Percentiles rank a stretch among this genome's conserved stretches.
phyloP scores from a whole-genome alignment of 305 asterid genomes.

The Fraxinus dipetala region DNA sequence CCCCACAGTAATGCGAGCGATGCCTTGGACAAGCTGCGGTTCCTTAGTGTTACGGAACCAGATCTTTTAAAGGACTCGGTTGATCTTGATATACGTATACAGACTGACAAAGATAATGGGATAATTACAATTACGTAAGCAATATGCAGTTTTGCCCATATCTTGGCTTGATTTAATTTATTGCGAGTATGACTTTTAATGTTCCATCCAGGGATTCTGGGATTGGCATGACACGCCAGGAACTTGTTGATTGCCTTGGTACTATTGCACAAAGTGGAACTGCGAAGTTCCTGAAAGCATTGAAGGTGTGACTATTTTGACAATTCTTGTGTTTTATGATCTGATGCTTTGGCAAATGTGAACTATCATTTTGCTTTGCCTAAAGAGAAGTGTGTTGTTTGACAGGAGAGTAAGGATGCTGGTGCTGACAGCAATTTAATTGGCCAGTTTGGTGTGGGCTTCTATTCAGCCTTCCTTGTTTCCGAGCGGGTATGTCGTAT shows the following conservation, averaged over 20 bases:
- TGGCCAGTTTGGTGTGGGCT: constrained; percentile 99
- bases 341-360: neutral
- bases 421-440: constrained; percentile 90
- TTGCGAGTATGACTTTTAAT: constrained; percentile 12
- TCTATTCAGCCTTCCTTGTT: constrained; percentile 94
- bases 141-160: neutral
- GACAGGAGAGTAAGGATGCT: constrained; percentile 91
- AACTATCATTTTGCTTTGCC: constrained; percentile 5
- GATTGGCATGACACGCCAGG: constrained; percentile 93
- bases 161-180: constrained; percentile 1
- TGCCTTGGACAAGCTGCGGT: constrained; percentile 95
- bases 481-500: constrained; percentile 63
- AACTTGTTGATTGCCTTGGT: constrained; percentile 91
- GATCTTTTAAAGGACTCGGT: constrained; percentile 64
- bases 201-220: constrained; percentile 74
- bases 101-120: constrained; percentile 86
- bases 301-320: constrained; percentile 52
- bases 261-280: constrained; percentile 99
- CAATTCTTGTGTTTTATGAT: constrained; percentile 13
- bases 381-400: constrained; percentile 16
- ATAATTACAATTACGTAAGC: constrained; percentile 75
- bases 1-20: constrained; percentile 89
- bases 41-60: constrained; percentile 84
- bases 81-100: constrained; percentile 88
- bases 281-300: constrained; percentile 83